Percentiles rank a stretch among this genome's conserved stretches.
These are phyloP conservation scores for Ulota crispa DNA, from an alignment of 225 moss, liverwort and hornwort species.

Conservation along the genomic window DNA sequence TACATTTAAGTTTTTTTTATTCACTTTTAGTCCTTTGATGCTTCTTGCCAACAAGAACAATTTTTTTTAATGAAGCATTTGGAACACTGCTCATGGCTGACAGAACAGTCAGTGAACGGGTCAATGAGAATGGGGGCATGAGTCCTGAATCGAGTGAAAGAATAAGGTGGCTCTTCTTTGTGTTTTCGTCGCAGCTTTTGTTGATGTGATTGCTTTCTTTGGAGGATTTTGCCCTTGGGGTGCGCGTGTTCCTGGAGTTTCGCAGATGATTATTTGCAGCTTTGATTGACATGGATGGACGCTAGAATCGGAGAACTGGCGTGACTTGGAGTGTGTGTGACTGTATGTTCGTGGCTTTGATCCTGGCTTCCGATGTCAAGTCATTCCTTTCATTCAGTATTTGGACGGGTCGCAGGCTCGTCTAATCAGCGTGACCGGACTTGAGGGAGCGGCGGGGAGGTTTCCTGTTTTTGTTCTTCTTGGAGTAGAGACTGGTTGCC, in stretches of 20 bases:
- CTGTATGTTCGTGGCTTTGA: slow-evolving; percentile 4
- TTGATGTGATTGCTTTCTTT: slow-evolving; percentile 17
- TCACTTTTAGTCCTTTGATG: too few relatives aligned
- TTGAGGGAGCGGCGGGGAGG: background rate
- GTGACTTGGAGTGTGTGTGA: slow-evolving; percentile 16
- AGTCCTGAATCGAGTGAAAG: slow-evolving; percentile 13
- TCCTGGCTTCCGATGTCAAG: slow-evolving; percentile 13
- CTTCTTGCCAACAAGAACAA: too few relatives aligned
- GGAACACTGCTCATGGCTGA: too few relatives aligned
- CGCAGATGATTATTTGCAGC: slow-evolving; percentile 21
- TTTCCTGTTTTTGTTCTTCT: background rate
- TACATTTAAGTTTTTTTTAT: too few relatives aligned
- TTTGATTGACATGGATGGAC: background rate
- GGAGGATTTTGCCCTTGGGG: slow-evolving; percentile 13
- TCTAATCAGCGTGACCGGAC: slow-evolving; percentile 15
- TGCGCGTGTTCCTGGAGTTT: slow-evolving; percentile 17
- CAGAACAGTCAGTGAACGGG: too few relatives aligned
- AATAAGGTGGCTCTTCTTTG: background rate
- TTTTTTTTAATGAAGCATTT: too few relatives aligned
- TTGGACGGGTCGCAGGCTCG: slow-evolving; percentile 9
- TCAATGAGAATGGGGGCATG: background rate
- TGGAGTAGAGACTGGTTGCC: slow-evolving; percentile 4
- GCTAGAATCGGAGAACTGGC: slow-evolving; percentile 16
- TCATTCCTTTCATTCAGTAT: slow-evolving; percentile 4
- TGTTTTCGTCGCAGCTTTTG: slow-evolving; percentile 20